Evolutionary conservation across 805 yeast species (phyloP), one percentile per base, ranked within the genome.

Genomic region (Clavispora fructus): DNA sequence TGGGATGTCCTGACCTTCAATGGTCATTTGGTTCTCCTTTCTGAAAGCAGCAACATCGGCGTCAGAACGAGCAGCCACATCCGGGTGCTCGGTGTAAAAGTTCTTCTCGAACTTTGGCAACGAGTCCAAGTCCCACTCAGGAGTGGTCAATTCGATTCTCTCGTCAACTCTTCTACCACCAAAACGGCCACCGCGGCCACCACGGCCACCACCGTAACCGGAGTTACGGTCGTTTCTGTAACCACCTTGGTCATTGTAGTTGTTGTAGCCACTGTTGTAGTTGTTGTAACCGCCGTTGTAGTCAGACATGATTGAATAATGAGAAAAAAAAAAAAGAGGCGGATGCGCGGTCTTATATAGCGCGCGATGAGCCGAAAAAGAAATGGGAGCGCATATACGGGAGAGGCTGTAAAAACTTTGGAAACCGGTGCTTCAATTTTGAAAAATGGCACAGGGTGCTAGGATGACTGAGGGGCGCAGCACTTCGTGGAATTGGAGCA

Each of bases 101-200:
- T 94, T 89, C 76, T 94, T 94, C 71, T 91, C 97, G 64, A 94
- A 94, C 63, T 82, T 82, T 59, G 96, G 95, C 62, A 94, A 73
- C 35, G 80, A 67, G 50, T 78, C 84, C 44, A 79, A 56, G 66
- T 87, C 94, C 88, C 94, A 94, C 52, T 85, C 80, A 59, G 91
- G 97, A 54, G 81, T 79, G 53, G 75, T 68, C 61, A 89, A 73
- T 60, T 75, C 74, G 40, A 64, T 63, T 57, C 73, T 63, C 48
- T 70, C 74, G 50, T 71, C 69, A 61, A 69, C 74, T 40, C 65
- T 56, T 40, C 59, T 51, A 44, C 68, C 66, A 33, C 68, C 62
- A 26, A 48, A 42, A 41, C 67, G 53, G 44, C 63, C 61, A 35
- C 70, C 64, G 27, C 69, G 68, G 46, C 68, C 62, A 40, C 66